phyloP scores from a whole-genome alignment of 768 basidiomycete species.

The Leccinum incarnatum region DNA sequence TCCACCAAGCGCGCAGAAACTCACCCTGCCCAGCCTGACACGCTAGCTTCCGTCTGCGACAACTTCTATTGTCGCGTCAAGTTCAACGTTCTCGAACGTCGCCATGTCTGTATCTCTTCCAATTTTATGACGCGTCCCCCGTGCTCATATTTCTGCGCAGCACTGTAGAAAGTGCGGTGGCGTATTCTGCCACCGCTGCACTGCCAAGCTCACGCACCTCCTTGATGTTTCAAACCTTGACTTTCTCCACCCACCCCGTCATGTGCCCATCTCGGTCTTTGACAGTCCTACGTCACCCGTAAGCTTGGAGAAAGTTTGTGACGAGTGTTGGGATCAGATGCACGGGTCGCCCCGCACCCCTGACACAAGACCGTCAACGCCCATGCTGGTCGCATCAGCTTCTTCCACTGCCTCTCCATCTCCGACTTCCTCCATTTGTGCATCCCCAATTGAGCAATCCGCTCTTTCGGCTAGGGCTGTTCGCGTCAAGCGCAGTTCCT shows the following conservation, averaged over 20 bases:
- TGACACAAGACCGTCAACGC: constrained; percentile 34
- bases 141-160: constrained; percentile 36
- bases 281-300: constrained; percentile 62
- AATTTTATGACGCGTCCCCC: neutral
- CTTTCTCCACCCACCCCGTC: constrained; percentile 71
- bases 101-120: constrained; percentile 53
- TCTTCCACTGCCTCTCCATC: constrained; percentile 33
- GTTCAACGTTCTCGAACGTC: constrained; percentile 70
- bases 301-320: constrained; percentile 61
- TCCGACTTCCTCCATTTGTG: constrained; percentile 35
- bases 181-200: constrained; percentile 66
- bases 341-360: constrained; percentile 52
- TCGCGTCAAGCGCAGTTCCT: constrained; percentile 27
- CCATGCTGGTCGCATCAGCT: constrained; percentile 36
- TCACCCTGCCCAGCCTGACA: constrained; percentile 52
- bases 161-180: constrained; percentile 87
- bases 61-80: constrained; percentile 64
- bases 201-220: constrained; percentile 55
- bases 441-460: constrained; percentile 31
- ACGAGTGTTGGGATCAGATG: constrained; percentile 75
- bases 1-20: neutral
- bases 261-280: constrained; percentile 55
- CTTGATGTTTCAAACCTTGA: constrained; percentile 70
- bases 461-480: constrained; percentile 16
- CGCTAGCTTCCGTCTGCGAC: constrained; percentile 61